Percentiles rank a stretch among this genome's conserved stretches.
Conservation (phyloP, 139 green algal genomes). For the Micractinium conductrix region DNA sequence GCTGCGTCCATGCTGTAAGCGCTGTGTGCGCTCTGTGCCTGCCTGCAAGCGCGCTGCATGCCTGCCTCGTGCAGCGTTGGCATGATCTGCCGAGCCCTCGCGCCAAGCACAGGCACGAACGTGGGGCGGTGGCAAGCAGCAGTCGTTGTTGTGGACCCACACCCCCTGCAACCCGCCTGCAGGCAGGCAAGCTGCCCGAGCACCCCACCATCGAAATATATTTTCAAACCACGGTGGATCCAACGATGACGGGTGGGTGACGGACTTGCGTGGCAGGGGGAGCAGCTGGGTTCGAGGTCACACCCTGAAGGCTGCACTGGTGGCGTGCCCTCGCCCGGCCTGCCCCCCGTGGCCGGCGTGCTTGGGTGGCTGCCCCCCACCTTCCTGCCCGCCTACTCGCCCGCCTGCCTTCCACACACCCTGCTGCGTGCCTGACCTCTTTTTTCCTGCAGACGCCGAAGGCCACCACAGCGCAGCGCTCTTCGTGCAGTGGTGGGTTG, state of each 20-base stretch:
- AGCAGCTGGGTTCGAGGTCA: neutral
- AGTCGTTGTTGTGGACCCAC: too few relatives aligned
- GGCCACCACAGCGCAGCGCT: constrained; percentile 61
- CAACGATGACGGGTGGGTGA: constrained; percentile 34
- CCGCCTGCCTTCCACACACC: too few relatives aligned
- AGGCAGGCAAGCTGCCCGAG: constrained; percentile 44
- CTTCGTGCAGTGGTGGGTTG: constrained; percentile 71
- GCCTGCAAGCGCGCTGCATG: too few relatives aligned
- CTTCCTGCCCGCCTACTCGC: too few relatives aligned
- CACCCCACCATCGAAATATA: constrained; percentile 70
- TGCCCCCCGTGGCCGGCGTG: neutral
- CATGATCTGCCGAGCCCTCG: too few relatives aligned
- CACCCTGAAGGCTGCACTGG: neutral
- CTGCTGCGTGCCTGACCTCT: neutral
- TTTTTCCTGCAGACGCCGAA: constrained; percentile 41
- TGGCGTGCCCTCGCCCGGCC: neutral
- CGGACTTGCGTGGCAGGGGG: neutral
- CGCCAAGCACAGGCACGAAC: too few relatives aligned
- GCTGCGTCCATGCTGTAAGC: too few relatives aligned
- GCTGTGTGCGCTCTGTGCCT: too few relatives aligned
- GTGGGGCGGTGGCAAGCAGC: too few relatives aligned
- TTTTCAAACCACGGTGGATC: constrained; percentile 60
- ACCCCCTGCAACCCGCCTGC: too few relatives aligned
- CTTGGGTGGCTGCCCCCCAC: too few relatives aligned
- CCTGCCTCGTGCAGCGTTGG: too few relatives aligned